Evolutionary conservation across 352 stramenopile species (phyloP).

Genomic region (Pythium folliculosum): DNA sequence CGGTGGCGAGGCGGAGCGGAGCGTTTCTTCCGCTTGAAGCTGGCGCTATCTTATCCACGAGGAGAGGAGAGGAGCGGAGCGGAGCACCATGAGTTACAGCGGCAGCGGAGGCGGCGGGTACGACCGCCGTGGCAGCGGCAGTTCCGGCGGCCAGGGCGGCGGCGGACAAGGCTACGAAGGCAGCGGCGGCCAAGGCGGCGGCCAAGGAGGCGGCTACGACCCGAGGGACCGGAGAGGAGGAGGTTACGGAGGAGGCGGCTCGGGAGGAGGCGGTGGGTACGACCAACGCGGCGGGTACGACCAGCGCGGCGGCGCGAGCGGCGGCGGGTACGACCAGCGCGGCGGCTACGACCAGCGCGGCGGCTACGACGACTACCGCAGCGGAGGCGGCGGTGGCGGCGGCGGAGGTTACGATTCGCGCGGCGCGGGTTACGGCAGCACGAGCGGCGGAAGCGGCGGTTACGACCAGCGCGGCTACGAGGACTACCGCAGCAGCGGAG

Average conservation of each 20-base stretch:
- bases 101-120: conserved; percentile 35
- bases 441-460: conserved; percentile 20
- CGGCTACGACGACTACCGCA: conserved; percentile 27
- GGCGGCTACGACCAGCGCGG: conserved; percentile 27
- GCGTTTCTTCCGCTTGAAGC: conserved; percentile 21
- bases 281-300: conserved; percentile 34
- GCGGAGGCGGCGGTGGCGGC: conserved; percentile 8
- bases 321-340: conserved; percentile 16
- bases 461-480: conserved; percentile 34
- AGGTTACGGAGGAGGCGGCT: conserved; percentile 5
- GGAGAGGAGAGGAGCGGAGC: conserved; percentile 10
- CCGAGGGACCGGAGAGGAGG: neutral
- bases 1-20: conserved; percentile 7
- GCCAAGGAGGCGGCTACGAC: conserved; percentile 11
- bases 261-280: conserved; percentile 3
- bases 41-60: conserved; percentile 13
- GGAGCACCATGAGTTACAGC: conserved; percentile 48
- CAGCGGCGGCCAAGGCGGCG: conserved; percentile 1
- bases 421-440: conserved; percentile 28
- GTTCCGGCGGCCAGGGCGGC: too few relatives aligned
- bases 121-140: conserved; percentile 29
- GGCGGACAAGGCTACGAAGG: conserved; percentile 3
- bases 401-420: conserved; percentile 31
- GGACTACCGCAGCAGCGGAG: conserved; percentile 28
- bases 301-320: conserved; percentile 16